These are phyloP conservation scores for Sporothrix curviconia DNA, from an alignment of 2,329 filamentous ascomycete genomes.

Conservation along the genomic window DNA sequence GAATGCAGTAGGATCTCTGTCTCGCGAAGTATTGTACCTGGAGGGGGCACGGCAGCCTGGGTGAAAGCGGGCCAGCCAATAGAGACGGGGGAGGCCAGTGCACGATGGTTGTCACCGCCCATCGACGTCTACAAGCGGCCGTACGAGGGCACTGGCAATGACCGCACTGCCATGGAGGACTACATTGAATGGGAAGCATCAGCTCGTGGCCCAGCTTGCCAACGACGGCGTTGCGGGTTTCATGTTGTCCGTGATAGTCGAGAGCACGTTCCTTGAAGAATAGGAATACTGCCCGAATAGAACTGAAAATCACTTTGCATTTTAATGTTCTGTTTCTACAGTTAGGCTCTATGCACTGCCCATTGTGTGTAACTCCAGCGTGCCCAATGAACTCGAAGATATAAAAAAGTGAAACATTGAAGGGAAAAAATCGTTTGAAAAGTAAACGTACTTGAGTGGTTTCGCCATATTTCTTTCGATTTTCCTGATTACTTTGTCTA, in stretches of 20 bases:
- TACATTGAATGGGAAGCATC: slow-evolving; percentile 14
- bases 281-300: too few relatives aligned
- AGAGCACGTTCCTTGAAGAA: too few relatives aligned
- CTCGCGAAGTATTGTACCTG: not conserved
- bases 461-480: too few relatives aligned
- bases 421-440: too few relatives aligned
- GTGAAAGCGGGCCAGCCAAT: not conserved
- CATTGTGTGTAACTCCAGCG: too few relatives aligned
- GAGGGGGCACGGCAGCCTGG: slow-evolving; percentile 1
- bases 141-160: slow-evolving; percentile 12
- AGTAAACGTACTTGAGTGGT: too few relatives aligned
- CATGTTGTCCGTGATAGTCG: slow-evolving; percentile 7
- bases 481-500: too few relatives aligned
- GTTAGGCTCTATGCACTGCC: too few relatives aligned
- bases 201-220: slow-evolving; percentile 13
- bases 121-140: slow-evolving; percentile 13
- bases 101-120: slow-evolving; percentile 1
- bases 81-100: not conserved
- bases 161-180: slow-evolving; percentile 11
- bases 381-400: too few relatives aligned
- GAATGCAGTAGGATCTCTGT: not conserved
- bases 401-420: too few relatives aligned
- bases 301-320: too few relatives aligned
- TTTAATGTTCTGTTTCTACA: too few relatives aligned
- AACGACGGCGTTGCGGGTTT: slow-evolving; percentile 9